Evolutionary conservation across 306 rosid genomes (phyloP).

Genomic region (Dryas drummondii): DNA sequence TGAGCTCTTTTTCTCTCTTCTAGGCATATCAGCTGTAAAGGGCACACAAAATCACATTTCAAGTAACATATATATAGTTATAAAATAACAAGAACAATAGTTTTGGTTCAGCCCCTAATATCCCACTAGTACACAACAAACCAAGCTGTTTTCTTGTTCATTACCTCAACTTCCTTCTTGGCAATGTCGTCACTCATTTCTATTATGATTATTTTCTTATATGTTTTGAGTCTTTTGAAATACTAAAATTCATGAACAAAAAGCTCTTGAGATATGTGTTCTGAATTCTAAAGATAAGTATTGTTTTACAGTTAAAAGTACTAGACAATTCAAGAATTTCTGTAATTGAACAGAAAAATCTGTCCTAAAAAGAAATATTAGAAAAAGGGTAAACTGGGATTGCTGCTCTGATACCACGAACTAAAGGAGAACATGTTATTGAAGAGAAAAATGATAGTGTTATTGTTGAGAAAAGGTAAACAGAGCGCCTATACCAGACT

Average conservation of each 20-base stretch:
- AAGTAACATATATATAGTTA: too few relatives aligned
- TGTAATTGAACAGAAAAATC: not conserved
- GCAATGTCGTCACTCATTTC: not conserved
- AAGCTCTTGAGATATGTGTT: not conserved
- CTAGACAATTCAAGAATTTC: not conserved
- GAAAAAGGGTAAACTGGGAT: not conserved
- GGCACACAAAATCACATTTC: not conserved
- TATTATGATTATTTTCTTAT: not conserved
- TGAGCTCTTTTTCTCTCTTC: slow-evolving; percentile 64
- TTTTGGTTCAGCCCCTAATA: not conserved
- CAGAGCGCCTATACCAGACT: not conserved
- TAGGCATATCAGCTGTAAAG: slow-evolving; percentile 63
- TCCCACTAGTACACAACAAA: not conserved
- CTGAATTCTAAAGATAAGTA: not conserved
- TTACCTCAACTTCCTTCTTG: not conserved
- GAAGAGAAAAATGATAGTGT: not conserved
- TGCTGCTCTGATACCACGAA: too few relatives aligned
- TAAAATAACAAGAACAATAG: too few relatives aligned
- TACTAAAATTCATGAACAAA: not conserved
- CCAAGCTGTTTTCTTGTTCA: not conserved
- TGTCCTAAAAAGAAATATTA: not conserved
- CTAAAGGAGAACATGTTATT: not conserved
- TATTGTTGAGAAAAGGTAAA: not conserved
- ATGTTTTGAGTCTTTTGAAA: not conserved
- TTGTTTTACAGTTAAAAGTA: not conserved